Base-by-base conservation (phyloP, 1,284 basidiomycete genomes). In the Malassezia vespertilionis region DNA sequence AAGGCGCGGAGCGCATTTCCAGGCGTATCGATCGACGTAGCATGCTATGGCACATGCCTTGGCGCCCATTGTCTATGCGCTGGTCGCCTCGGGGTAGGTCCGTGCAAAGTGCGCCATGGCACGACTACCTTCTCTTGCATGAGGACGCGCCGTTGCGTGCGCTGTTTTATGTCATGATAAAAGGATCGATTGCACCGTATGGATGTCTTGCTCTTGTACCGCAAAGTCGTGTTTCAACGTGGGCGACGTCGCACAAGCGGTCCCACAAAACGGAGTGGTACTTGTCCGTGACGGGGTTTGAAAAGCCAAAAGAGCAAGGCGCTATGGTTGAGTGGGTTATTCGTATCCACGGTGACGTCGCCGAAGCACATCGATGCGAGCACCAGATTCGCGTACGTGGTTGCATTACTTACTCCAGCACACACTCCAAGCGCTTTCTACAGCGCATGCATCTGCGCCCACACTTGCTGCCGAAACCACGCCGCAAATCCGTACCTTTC, bases 111-210 rank as follows among this genome's bases (percentile, higher is more conserved):
- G n/a, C n/a, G n/a, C n/a, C n/a, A n/a, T n/a, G 27, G 11, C 37
- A 26, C 15, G 39, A 48, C 6, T 48, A 48, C 30, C 26, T 42
- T 11, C 23, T 48, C 22, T 24, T 37, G 27, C 46, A 42, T 21
- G 18, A 34, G 2, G 33, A 36, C 5, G 32, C 26, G 11, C 43
- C 43, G 8, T 20, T 30, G 14, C 17, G 26, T n/a, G 28, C 46
- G 14, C 24, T 18, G 2, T 21, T 48, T 9, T 48, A 42, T 37
- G 39, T 17, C 11, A 8, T 42, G 4, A 41, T 35, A 14, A 23
- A 39, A 39, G 37, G 30, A 8, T 18, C 11, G 4, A 15, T 14
- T 30, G 14, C 46, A 3, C 21, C 34, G 1, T 23, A n/a, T 15
- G 26, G 26, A 23, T 33, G 38, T 8, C 30, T 49, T 5, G 40